Evolutionary conservation across 768 basidiomycete genomes (phyloP), one percentile per base, ranked within the genome.

Genomic region (Boletus insuetus): DNA sequence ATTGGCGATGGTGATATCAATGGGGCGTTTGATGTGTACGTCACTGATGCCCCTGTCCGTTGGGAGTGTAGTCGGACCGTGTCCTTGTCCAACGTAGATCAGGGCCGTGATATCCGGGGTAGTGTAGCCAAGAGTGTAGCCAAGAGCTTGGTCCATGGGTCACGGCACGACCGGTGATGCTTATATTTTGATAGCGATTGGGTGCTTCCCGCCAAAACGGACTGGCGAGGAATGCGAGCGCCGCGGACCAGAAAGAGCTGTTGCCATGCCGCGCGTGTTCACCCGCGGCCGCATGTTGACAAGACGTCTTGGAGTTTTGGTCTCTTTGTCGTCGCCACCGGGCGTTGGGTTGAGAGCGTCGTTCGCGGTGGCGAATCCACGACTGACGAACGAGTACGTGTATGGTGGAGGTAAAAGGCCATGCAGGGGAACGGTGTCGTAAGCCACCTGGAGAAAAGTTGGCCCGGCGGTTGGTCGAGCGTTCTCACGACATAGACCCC

Each of bases 221-320:
- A 34, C 32, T 34, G 32, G 32, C 11, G 32, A 13, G 10, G 32
- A 35, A 42, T 24, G 17, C 38, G 49, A 29, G 62, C 26, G 35
- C 64, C 61, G 60, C 64, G 64, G 63, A 52, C 47, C 16, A 49
- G 49, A 29, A 29, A 4, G n/a, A 6, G 22, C 14, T 24, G 63
- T 44, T 56, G 49, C 40, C 29, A 46, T 45, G 48, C 46, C 39
- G 53, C 53, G 41, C 51, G 45, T 16, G 39, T 61, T 49, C 24
- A 22, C 62, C 29, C 54, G 63, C 60, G 60, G 60, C 45, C 55
- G 49, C 62, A 60, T 64, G 62, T 55, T 46, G 47, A 42, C 35
- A 34, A 37, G 61, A 38, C 10, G 55, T 43, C 29, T 26, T 42
- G 22, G 31, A 42, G 24, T 1, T 35, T 13, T 34, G 32, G 13